Evolutionary conservation across 148 eudicot species (phyloP).

Genomic region (Spergularia bocconei): DNA sequence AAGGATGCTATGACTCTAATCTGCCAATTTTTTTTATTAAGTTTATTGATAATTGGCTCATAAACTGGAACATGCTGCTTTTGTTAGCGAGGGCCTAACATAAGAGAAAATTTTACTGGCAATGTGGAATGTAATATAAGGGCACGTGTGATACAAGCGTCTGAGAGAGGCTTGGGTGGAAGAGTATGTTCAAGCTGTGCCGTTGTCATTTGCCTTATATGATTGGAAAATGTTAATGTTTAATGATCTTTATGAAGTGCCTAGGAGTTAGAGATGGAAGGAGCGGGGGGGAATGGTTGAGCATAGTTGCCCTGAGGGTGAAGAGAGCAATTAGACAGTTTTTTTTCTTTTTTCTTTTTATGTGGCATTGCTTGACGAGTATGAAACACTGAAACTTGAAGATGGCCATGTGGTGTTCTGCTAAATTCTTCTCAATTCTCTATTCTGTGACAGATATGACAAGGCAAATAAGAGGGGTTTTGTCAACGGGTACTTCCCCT

Average conservation of each 20-base stretch:
- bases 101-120: no score
- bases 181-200: neutral
- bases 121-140: no score
- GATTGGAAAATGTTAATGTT: neutral
- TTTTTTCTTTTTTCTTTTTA: neutral
- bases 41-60: neutral
- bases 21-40: neutral
- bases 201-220: neutral
- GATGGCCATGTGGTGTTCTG: neutral
- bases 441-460: constrained; percentile 53
- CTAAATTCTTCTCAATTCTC: neutral
- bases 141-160: no score
- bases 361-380: neutral
- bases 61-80: neutral
- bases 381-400: neutral
- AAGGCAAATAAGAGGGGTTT: constrained; percentile 46
- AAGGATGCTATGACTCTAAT: no score
- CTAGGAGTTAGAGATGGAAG: neutral
- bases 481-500: constrained; percentile 61
- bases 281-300: neutral
- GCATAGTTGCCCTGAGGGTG: neutral
- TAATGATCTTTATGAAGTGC: neutral
- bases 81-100: neutral
- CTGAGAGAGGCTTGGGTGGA: no score
- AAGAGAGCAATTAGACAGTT: neutral